Base-by-base conservation (phyloP, 306 rosid species). In the Hylodesmum podocarpum region DNA sequence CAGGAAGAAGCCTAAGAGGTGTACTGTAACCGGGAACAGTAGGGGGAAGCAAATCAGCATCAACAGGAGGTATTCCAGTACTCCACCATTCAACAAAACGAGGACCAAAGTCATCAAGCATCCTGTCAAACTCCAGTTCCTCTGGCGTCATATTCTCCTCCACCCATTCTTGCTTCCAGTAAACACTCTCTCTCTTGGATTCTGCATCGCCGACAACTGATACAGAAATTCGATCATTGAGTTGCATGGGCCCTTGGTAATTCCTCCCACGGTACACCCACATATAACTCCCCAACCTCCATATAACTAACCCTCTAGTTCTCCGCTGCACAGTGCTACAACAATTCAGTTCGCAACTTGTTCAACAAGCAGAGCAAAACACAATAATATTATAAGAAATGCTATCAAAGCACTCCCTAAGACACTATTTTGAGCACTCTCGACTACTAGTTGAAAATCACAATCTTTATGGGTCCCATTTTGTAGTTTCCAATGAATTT, bases 1-100 rank as follows among this genome's bases (percentile, higher is more conserved):
- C 81, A 15, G 99, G 98, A 77, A 92, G 98, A 81, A 92, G 88
- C 82, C 99, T 92, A 81, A 88, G 89, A 62, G 99, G 99, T 31
- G 94, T 88, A 78, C 72, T 92, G 84, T 96, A 92, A 54, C 85
- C 97, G 16, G 97, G 97, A 72, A 96, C 57, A n/a, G 34, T 87
- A 14, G 88, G 87, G 43, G 94, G 89, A 75, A 96, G 98, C 36
- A 87, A 84, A 88, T 96, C 99, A 14, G 98, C 98, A 89, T 96
- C 96, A 77, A 96, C 86, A 15, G 99, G 99, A 84, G 92, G 91
- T 70, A 92, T 79, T 83, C 99, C 97, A 1, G 91, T 92, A 46
- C 97, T 97, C 99, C 99, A 96, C 96, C 96, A 96, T 66, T 89
- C 99, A 43, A 76, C 90, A 84, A 87, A 96, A 76, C 99, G 99